Conservation (phyloP, 2,329 filamentous ascomycete genomes). For the Fusarium staphyleae region DNA sequence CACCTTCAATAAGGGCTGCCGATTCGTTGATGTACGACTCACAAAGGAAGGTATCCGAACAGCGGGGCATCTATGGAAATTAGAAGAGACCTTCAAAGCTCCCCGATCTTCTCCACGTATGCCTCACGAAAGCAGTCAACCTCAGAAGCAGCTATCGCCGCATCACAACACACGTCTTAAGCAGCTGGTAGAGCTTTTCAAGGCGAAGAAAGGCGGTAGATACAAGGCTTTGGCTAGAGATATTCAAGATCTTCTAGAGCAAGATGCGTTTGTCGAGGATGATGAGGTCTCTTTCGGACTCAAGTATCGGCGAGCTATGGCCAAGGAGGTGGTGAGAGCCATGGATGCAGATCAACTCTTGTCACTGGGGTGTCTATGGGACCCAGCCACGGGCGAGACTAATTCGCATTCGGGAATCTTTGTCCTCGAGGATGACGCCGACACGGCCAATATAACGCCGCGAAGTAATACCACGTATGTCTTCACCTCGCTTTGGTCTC, state of each 20-base stretch:
- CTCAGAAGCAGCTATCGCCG: slow-evolving; percentile 14
- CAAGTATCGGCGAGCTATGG: slow-evolving; percentile 29
- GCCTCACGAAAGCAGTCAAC: slow-evolving; percentile 16
- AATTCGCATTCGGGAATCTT: slow-evolving; percentile 24
- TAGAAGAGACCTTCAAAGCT: slow-evolving; percentile 27
- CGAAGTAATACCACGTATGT: not conserved
- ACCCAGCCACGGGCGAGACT: not conserved
- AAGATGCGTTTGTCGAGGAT: slow-evolving; percentile 13
- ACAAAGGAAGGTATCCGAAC: slow-evolving; percentile 27
- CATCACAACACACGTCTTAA: slow-evolving; percentile 22
- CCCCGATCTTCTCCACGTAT: slow-evolving; percentile 10
- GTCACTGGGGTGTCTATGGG: slow-evolving; percentile 26
- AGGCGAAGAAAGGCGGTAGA: not conserved
- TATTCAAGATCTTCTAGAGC: slow-evolving; percentile 10
- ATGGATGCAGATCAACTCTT: slow-evolving; percentile 24
- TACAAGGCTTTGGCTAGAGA: not conserved
- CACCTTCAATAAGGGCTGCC: slow-evolving; percentile 41
- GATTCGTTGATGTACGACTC: slow-evolving; percentile 31
- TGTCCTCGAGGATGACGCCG: not conserved
- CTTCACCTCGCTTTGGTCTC: slow-evolving; percentile 33
- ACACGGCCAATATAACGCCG: not conserved
- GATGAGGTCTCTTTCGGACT: slow-evolving; percentile 17
- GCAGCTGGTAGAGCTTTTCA: slow-evolving; percentile 22
- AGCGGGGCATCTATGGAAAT: slow-evolving; percentile 39
- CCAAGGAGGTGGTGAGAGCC: slow-evolving; percentile 25